Base-by-base conservation (phyloP, 2,329 filamentous ascomycete species). In the Colletotrichum tofieldiae region DNA sequence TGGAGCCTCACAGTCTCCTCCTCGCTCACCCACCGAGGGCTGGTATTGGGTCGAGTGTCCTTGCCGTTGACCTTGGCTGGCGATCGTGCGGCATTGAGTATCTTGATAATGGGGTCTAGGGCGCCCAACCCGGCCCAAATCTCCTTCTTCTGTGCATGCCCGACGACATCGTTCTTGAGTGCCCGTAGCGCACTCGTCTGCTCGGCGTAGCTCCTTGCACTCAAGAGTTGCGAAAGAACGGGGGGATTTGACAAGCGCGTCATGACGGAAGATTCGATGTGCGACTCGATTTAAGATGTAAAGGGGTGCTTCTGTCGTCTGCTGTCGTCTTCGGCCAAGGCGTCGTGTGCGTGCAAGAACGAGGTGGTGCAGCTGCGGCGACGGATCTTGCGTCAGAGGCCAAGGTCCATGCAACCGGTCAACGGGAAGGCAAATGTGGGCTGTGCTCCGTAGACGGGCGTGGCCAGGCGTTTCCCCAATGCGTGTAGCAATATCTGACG, bases 91-190 rank as follows among this genome's bases (percentile, higher is more conserved):
- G 79, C 75, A 59, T 80, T 81, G 79, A 88, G 85, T 73, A 85
- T 86, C 76, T 79, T 83, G 78, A 86, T 86, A 67, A 87, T 84
- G 43, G 89, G 87, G 65, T 90, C 87, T 58, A 96, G 82, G 37
- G 94, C 86, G 23, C 95, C 95, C 66, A 90, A 84, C 70, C 86
- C 86, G 51, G 98, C 87, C 86, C 92, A 95, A 68, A 90, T 83
- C 82, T 96, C 93, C 83, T 99, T 99, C 81, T 92, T 92, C 81
- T 96, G 92, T 43, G 93, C 88, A 81, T 98, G 94, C 32, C 96
- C 96, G 72, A 98, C 91, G 59, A 97, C 89, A 74, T 96, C 93
- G 81, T 98, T 96, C 85, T 98, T 98, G 39, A 99, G 85, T 52
- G 87, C 86, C 75, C 92, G 90, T 55, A 98, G 86, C 61, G 91